phyloP scores from a whole-genome alignment of 768 basidiomycete genomes.

The Termitomyces sp. region DNA sequence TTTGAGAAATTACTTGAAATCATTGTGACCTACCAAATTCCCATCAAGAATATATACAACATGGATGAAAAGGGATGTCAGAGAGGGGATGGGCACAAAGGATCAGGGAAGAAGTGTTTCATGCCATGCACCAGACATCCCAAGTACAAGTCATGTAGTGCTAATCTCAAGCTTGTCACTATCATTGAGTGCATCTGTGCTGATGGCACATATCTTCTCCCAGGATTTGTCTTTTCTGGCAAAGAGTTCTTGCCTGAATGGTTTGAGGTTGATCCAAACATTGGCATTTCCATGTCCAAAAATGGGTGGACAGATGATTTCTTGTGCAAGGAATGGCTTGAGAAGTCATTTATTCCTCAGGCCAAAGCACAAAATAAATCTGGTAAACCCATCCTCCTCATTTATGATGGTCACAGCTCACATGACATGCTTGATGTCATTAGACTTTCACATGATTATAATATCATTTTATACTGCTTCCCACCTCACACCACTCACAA shows the following conservation, averaged over 20 bases:
- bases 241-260: too few relatives aligned
- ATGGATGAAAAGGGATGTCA: too few relatives aligned
- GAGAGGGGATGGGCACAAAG: neutral
- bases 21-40: neutral
- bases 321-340: too few relatives aligned
- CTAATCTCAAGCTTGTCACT: neutral
- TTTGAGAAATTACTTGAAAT: neutral
- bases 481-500: conserved; percentile 34
- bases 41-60: neutral
- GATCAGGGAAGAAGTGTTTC: neutral
- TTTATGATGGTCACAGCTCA: conserved; percentile 42
- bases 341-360: too few relatives aligned
- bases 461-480: conserved; percentile 21
- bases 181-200: neutral
- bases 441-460: conserved; percentile 16
- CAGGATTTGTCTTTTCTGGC: neutral
- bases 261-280: too few relatives aligned
- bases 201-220: neutral
- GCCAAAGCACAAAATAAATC: too few relatives aligned
- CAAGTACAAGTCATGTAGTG: neutral
- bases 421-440: conserved; percentile 26
- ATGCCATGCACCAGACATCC: neutral
- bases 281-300: too few relatives aligned
- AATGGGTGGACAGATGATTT: too few relatives aligned
- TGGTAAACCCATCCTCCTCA: conserved; percentile 27